Conservation (phyloP, 2,329 filamentous ascomycete species). For the Penicillium sp. region DNA sequence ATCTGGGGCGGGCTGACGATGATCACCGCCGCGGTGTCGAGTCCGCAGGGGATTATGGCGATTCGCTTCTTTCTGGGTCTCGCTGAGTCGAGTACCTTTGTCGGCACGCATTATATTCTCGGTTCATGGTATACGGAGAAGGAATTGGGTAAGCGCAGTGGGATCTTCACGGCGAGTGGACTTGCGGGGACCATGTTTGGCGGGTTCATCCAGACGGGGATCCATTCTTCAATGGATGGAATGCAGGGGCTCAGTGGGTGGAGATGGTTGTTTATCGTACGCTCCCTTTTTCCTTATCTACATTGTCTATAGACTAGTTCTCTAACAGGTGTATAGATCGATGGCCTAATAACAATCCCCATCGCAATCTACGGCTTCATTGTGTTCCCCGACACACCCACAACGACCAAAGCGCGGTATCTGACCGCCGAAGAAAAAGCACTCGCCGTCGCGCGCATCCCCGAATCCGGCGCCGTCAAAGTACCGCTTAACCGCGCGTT, state of each 20-base stretch:
- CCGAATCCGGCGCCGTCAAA: constrained; percentile 29
- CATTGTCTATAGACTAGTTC: too few species aligned
- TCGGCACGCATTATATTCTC: constrained; percentile 45
- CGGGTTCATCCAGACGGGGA: constrained; percentile 16
- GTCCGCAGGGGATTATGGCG: constrained; percentile 37
- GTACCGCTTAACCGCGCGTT: constrained; percentile 30
- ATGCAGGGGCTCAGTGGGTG: constrained; percentile 11
- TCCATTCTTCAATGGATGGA: constrained; percentile 16
- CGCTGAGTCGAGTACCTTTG: constrained; percentile 39
- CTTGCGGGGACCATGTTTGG: constrained; percentile 17
- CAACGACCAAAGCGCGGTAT: constrained; percentile 41
- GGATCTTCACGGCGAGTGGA: constrained; percentile 14
- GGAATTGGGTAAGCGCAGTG: constrained; percentile 15
- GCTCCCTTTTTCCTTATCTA: background rate
- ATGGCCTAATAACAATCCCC: constrained; percentile 49
- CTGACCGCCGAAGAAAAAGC: constrained; percentile 36
- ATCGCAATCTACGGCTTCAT: constrained; percentile 51
- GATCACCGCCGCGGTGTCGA: constrained; percentile 36
- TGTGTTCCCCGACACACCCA: constrained; percentile 45
- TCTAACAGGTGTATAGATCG: constrained; percentile 28
- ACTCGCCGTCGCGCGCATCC: constrained; percentile 38
- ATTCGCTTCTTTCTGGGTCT: constrained; percentile 46
- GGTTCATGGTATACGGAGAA: constrained; percentile 50
- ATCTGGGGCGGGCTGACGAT: constrained; percentile 41
- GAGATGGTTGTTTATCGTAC: constrained; percentile 18